Conservation (phyloP, 139 green algal genomes). For the Coelastrella sp. region DNA sequence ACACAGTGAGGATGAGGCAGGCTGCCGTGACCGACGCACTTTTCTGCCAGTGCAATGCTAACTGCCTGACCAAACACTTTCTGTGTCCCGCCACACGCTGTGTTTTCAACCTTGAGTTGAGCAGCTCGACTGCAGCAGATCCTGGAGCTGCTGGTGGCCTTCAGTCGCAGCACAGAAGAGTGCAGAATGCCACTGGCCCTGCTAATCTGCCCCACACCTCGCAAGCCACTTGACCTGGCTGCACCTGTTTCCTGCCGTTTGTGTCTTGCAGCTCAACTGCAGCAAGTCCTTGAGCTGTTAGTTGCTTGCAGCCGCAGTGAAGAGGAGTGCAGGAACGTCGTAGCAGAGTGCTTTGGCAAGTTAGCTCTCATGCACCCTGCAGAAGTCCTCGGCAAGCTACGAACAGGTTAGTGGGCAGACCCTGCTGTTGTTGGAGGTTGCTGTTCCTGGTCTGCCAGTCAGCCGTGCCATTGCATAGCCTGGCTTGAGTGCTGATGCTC, state of each 20-base stretch:
- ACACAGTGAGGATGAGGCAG: too few species aligned
- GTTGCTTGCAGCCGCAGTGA: constrained; percentile 76
- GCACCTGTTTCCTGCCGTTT: not conserved
- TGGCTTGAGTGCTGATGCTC: too few species aligned
- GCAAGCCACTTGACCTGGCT: not conserved
- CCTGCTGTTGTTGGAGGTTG: not conserved
- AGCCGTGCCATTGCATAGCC: too few species aligned
- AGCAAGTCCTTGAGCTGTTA: constrained; percentile 82
- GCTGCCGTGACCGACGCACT: too few species aligned
- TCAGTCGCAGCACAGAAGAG: too few species aligned
- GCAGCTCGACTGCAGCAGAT: too few species aligned
- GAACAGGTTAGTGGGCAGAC: not conserved
- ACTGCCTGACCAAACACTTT: too few species aligned
- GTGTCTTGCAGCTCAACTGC: constrained; percentile 15
- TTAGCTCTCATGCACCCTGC: constrained; percentile 81
- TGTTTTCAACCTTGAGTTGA: too few species aligned
- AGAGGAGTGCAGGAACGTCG: constrained; percentile 92
- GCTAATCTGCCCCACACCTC: not conserved
- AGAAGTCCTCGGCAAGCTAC: constrained; percentile 66
- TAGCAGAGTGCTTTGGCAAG: constrained; percentile 94
- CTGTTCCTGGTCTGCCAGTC: not conserved
- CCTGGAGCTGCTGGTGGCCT: too few species aligned
- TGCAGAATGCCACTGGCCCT: not conserved
- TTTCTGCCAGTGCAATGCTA: too few species aligned
- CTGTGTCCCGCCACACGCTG: too few species aligned